These are phyloP conservation scores for Ormosia emarginata DNA, from an alignment of 306 rosid species.

Conservation along the genomic window DNA sequence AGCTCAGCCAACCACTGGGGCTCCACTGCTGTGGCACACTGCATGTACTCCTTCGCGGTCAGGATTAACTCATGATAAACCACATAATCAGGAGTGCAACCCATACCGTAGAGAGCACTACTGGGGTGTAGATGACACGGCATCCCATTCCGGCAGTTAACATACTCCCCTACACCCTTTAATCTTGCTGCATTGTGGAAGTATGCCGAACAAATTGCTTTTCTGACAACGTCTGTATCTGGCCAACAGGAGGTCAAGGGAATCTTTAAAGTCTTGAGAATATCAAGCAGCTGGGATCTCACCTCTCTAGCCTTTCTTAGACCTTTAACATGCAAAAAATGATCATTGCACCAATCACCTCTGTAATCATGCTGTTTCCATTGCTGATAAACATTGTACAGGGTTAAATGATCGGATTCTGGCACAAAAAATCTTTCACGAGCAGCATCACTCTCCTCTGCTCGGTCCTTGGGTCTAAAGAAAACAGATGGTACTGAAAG, in stretches of 20 bases:
- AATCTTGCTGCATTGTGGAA: constrained; percentile 88
- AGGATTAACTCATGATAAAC: constrained; percentile 87
- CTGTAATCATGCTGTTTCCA: constrained; percentile 96
- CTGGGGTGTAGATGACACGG: constrained; percentile 97
- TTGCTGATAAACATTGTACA: constrained; percentile 90
- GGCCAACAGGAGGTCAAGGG: constrained; percentile 77
- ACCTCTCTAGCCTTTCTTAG: constrained; percentile 93
- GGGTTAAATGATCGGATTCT: constrained; percentile 89
- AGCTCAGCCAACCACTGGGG: constrained; percentile 96
- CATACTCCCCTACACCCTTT: constrained; percentile 97
- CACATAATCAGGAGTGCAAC: constrained; percentile 88
- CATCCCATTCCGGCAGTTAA: constrained; percentile 83
- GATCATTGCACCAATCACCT: constrained; percentile 98
- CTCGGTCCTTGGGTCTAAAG: constrained; percentile 93
- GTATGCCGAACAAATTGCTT: constrained; percentile 94
- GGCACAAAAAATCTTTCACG: constrained; percentile 89
- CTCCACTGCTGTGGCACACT: constrained; percentile 95
- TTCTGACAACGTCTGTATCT: constrained; percentile 80
- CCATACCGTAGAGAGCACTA: constrained; percentile 97
- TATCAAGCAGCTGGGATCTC: constrained; percentile 88
- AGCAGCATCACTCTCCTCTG: constrained; percentile 98
- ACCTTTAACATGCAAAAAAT: constrained; percentile 89
- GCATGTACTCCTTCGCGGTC: constrained; percentile 93
- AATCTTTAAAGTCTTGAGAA: constrained; percentile 79
- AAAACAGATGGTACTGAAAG: constrained; percentile 97